Evolutionary conservation across 192 early-diverging fungal species (phyloP), one percentile per base, ranked within the genome.

Genomic region (Phlyctochytrium arcticum): DNA sequence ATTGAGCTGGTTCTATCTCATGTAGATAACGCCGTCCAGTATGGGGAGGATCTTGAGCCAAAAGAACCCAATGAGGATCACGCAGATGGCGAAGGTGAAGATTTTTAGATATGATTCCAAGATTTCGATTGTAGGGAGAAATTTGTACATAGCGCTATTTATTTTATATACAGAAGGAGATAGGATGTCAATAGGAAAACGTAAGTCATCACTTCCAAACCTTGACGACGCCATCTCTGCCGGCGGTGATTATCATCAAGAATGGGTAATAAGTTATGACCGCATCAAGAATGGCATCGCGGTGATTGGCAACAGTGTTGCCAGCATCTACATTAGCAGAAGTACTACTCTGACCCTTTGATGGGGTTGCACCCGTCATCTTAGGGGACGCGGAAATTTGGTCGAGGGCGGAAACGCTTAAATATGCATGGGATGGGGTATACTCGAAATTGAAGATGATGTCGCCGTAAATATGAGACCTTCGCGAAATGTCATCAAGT

Each of bases 31-130:
- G 92, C 96, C 1, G 87, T 96, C 27, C 96, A 99, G 79, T 99
- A 90, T 73, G 95, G 94, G 48, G 96, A 99, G 74, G 96, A 99
- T 71, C 76, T 91, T 36, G 96, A 99, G 68, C 94, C 95, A 44
- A 93, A 93, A 76, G 96, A 91, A 60, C 85, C 85, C 7, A 74
- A 79, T 48, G 78, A 73, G 6, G 66, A 58, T 24, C 31, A 42
- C 24, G 67, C 60, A 46, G 60, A 67, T 6, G 46, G 48, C n/a
- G 61, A 56, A 34, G 62, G n/a, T n/a, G n/a, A 24, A 42, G 39
- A 42, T n/a, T 42, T 42, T n/a, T n/a, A n/a, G n/a, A n/a, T n/a
- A n/a, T n/a, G n/a, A n/a, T n/a, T n/a, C n/a, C n/a, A n/a, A n/a
- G n/a, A n/a, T n/a, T n/a, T n/a, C n/a, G n/a, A n/a, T n/a, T n/a